phyloP scores from a whole-genome alignment of 148 eudicot species.

The Silene latifolia region DNA sequence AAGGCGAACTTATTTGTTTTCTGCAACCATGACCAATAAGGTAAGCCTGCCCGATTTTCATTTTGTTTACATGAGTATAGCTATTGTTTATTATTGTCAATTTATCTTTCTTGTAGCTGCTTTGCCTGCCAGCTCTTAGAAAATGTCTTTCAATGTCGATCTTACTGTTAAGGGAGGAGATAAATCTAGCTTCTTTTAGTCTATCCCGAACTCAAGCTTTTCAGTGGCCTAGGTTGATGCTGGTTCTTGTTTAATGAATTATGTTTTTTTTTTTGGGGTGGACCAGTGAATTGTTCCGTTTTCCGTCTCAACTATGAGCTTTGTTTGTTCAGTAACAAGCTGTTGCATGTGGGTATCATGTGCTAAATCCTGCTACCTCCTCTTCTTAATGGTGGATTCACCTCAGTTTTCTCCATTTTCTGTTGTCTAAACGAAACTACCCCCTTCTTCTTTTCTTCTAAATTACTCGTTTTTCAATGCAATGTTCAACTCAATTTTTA shows the following conservation, averaged over 20 bases:
- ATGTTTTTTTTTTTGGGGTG: neutral
- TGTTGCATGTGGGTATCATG: too few relatives aligned
- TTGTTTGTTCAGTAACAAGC: too few relatives aligned
- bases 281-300: neutral
- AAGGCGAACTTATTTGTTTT: constrained; percentile 70
- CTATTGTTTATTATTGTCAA: neutral
- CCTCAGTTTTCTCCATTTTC: too few relatives aligned
- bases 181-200: too few relatives aligned
- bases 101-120: neutral
- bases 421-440: too few relatives aligned
- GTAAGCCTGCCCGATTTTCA: constrained; percentile 25
- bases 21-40: constrained; percentile 94
- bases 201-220: too few relatives aligned
- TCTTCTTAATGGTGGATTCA: too few relatives aligned
- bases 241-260: neutral
- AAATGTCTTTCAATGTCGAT: neutral
- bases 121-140: neutral
- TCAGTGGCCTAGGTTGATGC: neutral
- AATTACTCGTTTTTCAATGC: too few relatives aligned
- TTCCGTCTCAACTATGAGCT: neutral
- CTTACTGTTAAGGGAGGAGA: neutral
- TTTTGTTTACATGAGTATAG: neutral
- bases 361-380: too few relatives aligned
- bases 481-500: too few relatives aligned
- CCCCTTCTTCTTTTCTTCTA: too few relatives aligned